phyloP scores from a whole-genome alignment of 2,329 filamentous ascomycete genomes.

The Parascedosporium putredinis region DNA sequence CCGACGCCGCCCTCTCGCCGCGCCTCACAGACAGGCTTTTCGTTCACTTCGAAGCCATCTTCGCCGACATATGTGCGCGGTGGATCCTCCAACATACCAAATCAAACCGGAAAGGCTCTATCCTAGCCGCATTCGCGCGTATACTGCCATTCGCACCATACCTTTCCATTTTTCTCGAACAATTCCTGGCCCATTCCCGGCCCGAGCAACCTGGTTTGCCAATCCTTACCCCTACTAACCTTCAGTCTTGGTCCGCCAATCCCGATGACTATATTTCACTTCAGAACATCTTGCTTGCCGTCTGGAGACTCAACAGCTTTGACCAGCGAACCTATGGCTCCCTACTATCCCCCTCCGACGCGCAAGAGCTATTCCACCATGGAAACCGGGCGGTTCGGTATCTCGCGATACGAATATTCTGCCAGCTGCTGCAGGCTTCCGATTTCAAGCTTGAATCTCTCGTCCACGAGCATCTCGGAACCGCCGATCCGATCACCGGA shows the following conservation, averaged over 20 bases:
- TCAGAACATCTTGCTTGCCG: conserved; percentile 46
- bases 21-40: conserved; percentile 65
- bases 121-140: conserved; percentile 64
- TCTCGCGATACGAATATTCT: conserved; percentile 72
- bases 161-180: conserved; percentile 61
- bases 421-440: conserved; percentile 65
- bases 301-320: conserved; percentile 71
- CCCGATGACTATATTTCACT: conserved; percentile 15
- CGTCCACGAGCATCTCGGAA: conserved; percentile 53
- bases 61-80: conserved; percentile 73
- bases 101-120: conserved; percentile 25
- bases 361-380: conserved; percentile 60
- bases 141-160: conserved; percentile 75
- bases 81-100: conserved; percentile 48
- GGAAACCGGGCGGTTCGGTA: conserved; percentile 56
- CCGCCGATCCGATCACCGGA: conserved; percentile 50
- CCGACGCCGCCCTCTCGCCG: conserved; percentile 58
- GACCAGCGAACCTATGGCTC: conserved; percentile 58
- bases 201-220: conserved; percentile 13
- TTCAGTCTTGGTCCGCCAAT: conserved; percentile 13
- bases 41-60: conserved; percentile 60
- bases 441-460: conserved; percentile 69
- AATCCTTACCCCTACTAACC: not conserved
- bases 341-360: conserved; percentile 52
- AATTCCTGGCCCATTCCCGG: conserved; percentile 14